phyloP scores from a whole-genome alignment of 495 filamentous ascomycete genomes.

The Physcia stellaris region DNA sequence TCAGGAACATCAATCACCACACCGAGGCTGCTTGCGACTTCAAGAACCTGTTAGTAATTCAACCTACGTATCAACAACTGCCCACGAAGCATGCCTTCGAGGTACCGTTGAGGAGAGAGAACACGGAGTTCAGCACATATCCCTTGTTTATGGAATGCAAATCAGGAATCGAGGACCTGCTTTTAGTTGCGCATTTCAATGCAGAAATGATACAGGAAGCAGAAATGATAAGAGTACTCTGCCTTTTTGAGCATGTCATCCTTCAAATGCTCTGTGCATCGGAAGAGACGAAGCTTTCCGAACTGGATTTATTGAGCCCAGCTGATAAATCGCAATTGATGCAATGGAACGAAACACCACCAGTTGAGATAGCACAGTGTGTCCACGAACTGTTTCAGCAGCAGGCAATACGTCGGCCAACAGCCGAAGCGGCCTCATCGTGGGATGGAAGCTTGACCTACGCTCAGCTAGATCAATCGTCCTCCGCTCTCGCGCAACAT shows the following conservation, averaged over 20 bases:
- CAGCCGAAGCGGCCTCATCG: constrained; percentile 11
- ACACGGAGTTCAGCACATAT: constrained; percentile 9
- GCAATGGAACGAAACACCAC: constrained; percentile 7
- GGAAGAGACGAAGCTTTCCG: neutral
- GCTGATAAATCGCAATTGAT: constrained; percentile 2
- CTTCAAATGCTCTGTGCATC: constrained; percentile 5
- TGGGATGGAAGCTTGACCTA: constrained; percentile 19
- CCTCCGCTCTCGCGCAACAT: constrained; percentile 21
- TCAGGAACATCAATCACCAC: too few species aligned
- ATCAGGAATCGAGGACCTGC: neutral
- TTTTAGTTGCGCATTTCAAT: constrained; percentile 8
- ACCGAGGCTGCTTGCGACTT: too few species aligned
- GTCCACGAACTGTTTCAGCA: constrained; percentile 22
- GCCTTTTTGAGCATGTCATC: constrained; percentile 11
- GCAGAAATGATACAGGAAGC: neutral
- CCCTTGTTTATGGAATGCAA: constrained; percentile 3
- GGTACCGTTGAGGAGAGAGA: too few species aligned
- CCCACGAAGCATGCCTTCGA: too few species aligned
- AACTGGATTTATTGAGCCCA: constrained; percentile 11
- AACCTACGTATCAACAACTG: too few species aligned
- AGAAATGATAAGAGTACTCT: constrained; percentile 5
- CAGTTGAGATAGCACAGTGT: constrained; percentile 7
- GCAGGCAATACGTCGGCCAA: constrained; percentile 1
- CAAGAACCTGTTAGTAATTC: too few species aligned
- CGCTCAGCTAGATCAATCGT: constrained; percentile 20